Evolutionary conservation across 2,329 filamentous ascomycete genomes (phyloP), one percentile per base, ranked within the genome.

Genomic region (Scytalidium lignicola): DNA sequence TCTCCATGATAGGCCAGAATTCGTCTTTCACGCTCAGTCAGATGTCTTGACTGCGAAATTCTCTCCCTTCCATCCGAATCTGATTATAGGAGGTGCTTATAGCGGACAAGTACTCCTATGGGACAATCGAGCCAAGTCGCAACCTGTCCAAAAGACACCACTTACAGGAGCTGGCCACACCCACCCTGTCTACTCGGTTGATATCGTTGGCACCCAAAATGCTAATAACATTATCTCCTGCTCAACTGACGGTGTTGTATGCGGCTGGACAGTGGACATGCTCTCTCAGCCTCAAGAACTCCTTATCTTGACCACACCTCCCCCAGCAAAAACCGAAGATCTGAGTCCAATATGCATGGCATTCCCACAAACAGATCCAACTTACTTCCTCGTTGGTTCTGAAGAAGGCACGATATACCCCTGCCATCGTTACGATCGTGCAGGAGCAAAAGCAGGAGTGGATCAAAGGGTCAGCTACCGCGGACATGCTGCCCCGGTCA

Each of bases 151-250:
- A 62, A 96, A 96, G 71, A 99, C 93, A 1, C 93, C 93, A 1
- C 76, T 99, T 37, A 97, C 92, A 5, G 92, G 93, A 44, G 91
- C 89, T 13, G 91, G 93, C 13, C 93, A 99, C 67, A 95, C 93
- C 7, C 93, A 99, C 64, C 93, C 93, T 0, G 88, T 99, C 55
- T 99, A 99, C 73, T 90, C 87, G 37, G 83, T 99, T 50, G 88
- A 93, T 54, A 95, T 99, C 48, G 90, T 99, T 44, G 93, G 93
- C 55, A 99, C 95, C 1, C 93, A 97, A 65, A 99, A 99, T 66
- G 93, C 93, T 51, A 96, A 96, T 73, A 99, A 97, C 68, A 96
- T 99, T 65, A 88, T 99, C 60, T 96, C 91, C 28, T 92, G 90
- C 66, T 96, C 90, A 1, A 99, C 93, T 1, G 93, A 99, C 64